Conservation (phyloP, 1,139 yeast species). For the Suhomyces maxii region DNA sequence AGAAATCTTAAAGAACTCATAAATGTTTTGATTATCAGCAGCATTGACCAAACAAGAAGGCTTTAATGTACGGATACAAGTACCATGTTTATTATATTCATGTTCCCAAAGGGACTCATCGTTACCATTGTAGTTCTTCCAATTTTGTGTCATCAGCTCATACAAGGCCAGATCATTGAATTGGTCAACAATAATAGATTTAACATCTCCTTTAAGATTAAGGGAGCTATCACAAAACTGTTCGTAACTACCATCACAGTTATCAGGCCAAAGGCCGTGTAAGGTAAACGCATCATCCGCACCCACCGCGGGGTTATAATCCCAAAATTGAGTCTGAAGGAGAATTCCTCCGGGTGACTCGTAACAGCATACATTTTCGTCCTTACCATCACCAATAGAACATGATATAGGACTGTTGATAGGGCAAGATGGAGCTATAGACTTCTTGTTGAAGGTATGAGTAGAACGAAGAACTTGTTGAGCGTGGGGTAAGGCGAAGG, state of each 20-base stretch:
- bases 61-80: slow-evolving; percentile 79
- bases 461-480: slow-evolving; percentile 2
- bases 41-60: slow-evolving; percentile 63
- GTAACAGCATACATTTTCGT: slow-evolving; percentile 71
- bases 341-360: slow-evolving; percentile 88
- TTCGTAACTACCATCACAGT: slow-evolving; percentile 71
- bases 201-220: slow-evolving; percentile 45
- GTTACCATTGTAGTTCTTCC: slow-evolving; percentile 77
- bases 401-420: slow-evolving; percentile 46
- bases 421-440: slow-evolving; percentile 49
- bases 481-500: slow-evolving; percentile 6
- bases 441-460: neutral
- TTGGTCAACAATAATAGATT: slow-evolving; percentile 45
- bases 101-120: slow-evolving; percentile 87
- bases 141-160: slow-evolving; percentile 55
- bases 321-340: slow-evolving; percentile 93
- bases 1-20: slow-evolving; percentile 73
- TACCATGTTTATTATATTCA: slow-evolving; percentile 94
- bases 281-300: slow-evolving; percentile 69
- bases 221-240: slow-evolving; percentile 69
- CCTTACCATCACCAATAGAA: slow-evolving; percentile 46
- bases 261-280: slow-evolving; percentile 87
- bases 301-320: slow-evolving; percentile 80
- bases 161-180: slow-evolving; percentile 55
- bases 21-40: slow-evolving; percentile 57